A percentile compares a stretch with the other conserved stretches of the same genome.
phyloP scores from a whole-genome alignment of 2,329 filamentous ascomycete species.

The Colletotrichum cordylinicola region DNA sequence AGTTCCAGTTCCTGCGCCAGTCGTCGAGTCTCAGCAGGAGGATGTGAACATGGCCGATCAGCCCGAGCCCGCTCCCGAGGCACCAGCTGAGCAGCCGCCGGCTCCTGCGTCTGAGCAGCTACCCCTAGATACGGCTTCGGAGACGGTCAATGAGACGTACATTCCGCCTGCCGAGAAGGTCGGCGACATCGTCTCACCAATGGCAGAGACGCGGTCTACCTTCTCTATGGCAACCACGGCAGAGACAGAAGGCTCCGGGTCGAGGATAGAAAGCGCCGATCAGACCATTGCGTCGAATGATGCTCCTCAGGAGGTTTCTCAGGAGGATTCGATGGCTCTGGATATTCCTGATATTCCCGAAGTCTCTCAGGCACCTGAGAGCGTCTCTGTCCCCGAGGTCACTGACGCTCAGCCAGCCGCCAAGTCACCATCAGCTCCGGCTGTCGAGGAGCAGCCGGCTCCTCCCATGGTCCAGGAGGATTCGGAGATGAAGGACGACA shows the following conservation, averaged over 20 bases:
- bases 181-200: conserved; percentile 14
- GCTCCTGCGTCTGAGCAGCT: neutral
- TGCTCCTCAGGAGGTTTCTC: neutral
- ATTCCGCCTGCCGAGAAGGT: conserved; percentile 18
- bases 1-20: neutral
- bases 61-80: neutral
- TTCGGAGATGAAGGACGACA: neutral
- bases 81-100: neutral
- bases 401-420: neutral
- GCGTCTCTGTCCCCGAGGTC: neutral
- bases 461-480: neutral
- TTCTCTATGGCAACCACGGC: conserved; percentile 18
- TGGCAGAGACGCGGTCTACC: conserved; percentile 16
- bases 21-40: neutral
- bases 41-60: conserved; percentile 4
- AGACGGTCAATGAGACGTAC: neutral
- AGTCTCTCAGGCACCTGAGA: neutral
- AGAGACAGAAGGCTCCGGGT: conserved; percentile 12
- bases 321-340: conserved; percentile 1
- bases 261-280: conserved; percentile 6
- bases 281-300: conserved; percentile 8
- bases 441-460: neutral
- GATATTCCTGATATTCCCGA: neutral
- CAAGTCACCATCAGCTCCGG: neutral
- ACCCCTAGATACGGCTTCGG: neutral